These are phyloP conservation scores for Erigeron philadelphicus DNA, from an alignment of 140 eudicot species.

Conservation along the genomic window DNA sequence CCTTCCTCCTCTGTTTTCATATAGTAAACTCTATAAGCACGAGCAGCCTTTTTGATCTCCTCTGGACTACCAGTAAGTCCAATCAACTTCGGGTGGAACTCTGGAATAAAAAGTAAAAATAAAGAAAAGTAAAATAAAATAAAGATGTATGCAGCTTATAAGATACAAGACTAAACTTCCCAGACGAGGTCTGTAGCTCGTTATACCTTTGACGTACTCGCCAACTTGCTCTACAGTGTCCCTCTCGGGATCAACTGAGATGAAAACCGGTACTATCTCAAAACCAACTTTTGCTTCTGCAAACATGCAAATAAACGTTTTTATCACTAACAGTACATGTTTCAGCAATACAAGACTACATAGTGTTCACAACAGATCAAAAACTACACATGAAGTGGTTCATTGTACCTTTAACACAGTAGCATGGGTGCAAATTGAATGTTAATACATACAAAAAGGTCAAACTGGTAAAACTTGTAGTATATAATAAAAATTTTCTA, in stretches of 20 bases:
- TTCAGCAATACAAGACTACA: slow-evolving; percentile 13
- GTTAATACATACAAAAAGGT: neutral
- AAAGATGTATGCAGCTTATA: neutral
- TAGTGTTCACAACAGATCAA: slow-evolving; percentile 1
- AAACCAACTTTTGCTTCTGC: slow-evolving; percentile 73
- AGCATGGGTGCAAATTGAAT: neutral
- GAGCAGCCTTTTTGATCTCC: slow-evolving; percentile 81
- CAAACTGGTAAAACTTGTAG: neutral
- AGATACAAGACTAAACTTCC: neutral
- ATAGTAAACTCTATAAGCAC: slow-evolving; percentile 83
- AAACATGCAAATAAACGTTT: slow-evolving; percentile 6
- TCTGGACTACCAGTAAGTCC: slow-evolving; percentile 85
- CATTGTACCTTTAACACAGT: neutral
- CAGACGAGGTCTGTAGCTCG: neutral
- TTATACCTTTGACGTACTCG: slow-evolving; percentile 80
- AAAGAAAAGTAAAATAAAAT: neutral
- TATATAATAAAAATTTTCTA: no score
- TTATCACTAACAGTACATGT: slow-evolving; percentile 6
- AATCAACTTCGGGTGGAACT: slow-evolving; percentile 83
- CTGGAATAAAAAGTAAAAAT: slow-evolving; percentile 39
- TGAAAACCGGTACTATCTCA: slow-evolving; percentile 84
- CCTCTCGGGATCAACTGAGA: slow-evolving; percentile 95
- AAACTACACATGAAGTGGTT: slow-evolving; percentile 12
- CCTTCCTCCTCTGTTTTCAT: slow-evolving; percentile 98
- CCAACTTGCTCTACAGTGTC: slow-evolving; percentile 89